Conservation (phyloP, 768 basidiomycete genomes). For the Mrakia gelida region DNA sequence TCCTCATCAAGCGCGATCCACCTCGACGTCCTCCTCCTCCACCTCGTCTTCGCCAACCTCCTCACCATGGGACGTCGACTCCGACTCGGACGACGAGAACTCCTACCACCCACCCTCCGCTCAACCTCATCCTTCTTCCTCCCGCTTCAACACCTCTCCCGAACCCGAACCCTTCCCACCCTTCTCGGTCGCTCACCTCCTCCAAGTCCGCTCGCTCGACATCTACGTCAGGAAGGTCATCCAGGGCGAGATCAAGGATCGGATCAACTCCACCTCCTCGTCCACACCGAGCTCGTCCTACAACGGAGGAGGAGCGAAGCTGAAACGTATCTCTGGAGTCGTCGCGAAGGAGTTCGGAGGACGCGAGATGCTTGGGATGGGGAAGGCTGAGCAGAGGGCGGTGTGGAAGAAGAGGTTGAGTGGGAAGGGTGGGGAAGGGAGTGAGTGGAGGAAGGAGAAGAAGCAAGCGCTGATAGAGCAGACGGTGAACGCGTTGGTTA, state of each 20-base stretch:
- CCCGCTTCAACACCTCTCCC: background rate
- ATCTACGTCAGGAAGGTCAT: slow-evolving; percentile 18
- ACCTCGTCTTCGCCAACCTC: background rate
- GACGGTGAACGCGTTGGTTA: background rate
- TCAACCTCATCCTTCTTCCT: slow-evolving; percentile 11
- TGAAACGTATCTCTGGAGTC: background rate
- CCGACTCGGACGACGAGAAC: background rate
- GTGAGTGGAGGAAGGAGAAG: slow-evolving; percentile 3
- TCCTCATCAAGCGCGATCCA: background rate
- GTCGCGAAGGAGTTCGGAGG: background rate
- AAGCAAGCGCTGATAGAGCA: background rate
- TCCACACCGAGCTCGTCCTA: background rate
- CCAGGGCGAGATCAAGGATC: background rate
- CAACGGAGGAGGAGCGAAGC: background rate
- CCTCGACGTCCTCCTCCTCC: background rate
- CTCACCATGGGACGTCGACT: slow-evolving; percentile 5
- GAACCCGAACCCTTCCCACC: background rate
- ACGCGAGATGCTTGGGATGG: background rate
- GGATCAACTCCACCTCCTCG: background rate
- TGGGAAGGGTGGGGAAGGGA: background rate
- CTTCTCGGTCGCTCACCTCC: slow-evolving; percentile 20
- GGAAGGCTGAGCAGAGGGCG: background rate
- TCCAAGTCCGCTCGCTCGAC: background rate
- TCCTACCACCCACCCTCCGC: background rate
- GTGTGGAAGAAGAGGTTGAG: background rate